Base-by-base conservation (phyloP, 176 grass and related monocot species). In the Musa acuminata region DNA sequence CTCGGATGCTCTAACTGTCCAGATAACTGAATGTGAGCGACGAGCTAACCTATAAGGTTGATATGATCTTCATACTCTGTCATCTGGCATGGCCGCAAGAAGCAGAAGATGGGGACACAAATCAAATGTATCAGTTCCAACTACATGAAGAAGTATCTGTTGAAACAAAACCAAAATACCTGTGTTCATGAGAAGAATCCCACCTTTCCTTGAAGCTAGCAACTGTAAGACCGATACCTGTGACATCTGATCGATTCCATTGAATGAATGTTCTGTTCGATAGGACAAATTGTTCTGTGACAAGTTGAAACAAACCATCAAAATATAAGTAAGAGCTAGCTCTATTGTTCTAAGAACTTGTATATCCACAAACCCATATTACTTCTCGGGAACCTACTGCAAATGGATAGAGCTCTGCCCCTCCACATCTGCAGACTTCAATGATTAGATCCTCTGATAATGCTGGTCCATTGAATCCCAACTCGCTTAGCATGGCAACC, bases 211-310 rank as follows among this genome's bases (percentile, higher is more conserved):
- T 78, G 48, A 67, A 80, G 20, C 51, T 62, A 72, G 48, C 23
- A 25, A 43, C 78, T 89, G 93, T 79, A 93, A 55, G 20, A 49
- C 7, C 71, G 93, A 80, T 75, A 93, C 90, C 84, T 93, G 94
- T 26, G 90, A 97, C 82, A 91, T 93, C 55, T 90, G 94, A 82
- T 93, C 94, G 19, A 97, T 97, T 66, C 94, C 94, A 12, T 97
- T 91, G 75, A 97, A 91, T 74, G 72, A 97, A 88, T 73, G 84
- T 93, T 51, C 87, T 86, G 11, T 51, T 76, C 83, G 91, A 77
- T 1, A 90, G 90, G 43, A 93, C 86, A 82, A 97, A 97, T 83
- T 97, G 90, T 68, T 78, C 91, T 59, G 94, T 97, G 19, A 93
- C 77, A 49, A 97, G 84, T 90, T 97, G 85, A 86, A 85, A 69